Evolutionary conservation across 805 yeast species (phyloP), one percentile per base, ranked within the genome.

Genomic region (Hyphopichia homilentoma): DNA sequence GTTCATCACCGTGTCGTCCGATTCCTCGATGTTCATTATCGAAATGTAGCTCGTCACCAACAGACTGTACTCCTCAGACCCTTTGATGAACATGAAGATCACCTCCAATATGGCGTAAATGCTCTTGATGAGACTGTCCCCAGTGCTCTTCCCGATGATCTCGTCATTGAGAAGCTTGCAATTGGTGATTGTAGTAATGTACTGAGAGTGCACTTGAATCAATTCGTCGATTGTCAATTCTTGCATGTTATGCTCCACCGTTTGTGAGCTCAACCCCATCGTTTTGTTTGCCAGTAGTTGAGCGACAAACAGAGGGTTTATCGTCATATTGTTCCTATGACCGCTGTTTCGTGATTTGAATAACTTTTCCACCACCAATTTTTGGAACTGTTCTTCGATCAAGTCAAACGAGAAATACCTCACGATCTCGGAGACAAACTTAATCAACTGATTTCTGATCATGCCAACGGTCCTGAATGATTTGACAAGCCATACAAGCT

Each of bases 181-280:
- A 18, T 54, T 43, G 14, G 60, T 50, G 6, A 60, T 44, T 41
- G 50, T 40, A 9, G 43, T 35, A 32, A 66, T 36, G 44, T 54
- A 65, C 3, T 38, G 36, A 15, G 49, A 46, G 42, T 70, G 76
- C 11, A 60, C 31, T 4, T 41, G 23, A 7, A 63, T 58, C 8
- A 81, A 45, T 26, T 77, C 79, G 41, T 79, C 81, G 30, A 81
- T 52, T 8, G 74, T 68, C 27, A 59, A 58, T 12, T 58, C 61
- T 26, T 54, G 54, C 35, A 43, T 38, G 24, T 39, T 43, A 25
- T 21, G 39, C 6, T 15, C 17, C 24, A 13, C 17, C 13, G 16
- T 9, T 18, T 17, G 20, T n/a, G n/a, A n/a, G n/a, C n/a, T n/a
- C n/a, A n/a, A n/a, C n/a, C n/a, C n/a, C n/a, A n/a, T n/a, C n/a